Base-by-base conservation (phyloP, 2,329 filamentous ascomycete species). In the Diaporthe sp. region DNA sequence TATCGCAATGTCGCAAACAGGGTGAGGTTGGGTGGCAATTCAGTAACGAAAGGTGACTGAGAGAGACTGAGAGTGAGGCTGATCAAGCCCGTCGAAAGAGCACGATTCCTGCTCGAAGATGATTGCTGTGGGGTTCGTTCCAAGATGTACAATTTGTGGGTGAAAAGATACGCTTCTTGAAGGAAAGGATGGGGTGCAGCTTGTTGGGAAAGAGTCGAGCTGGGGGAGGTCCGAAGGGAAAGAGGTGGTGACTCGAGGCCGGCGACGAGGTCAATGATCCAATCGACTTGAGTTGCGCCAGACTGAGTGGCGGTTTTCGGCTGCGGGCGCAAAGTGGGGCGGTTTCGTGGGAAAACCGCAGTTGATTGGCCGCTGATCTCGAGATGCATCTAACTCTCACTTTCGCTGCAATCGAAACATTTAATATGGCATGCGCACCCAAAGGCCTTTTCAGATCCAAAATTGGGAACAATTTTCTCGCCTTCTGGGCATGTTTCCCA, bases 11-110 rank as follows among this genome's bases (percentile, higher is more conserved):
- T 73, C 58, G 71, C 59, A 37, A 25, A 25, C 1, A 42, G 28
- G 34, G 49, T 53, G 49, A 73, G 58, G 44, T 72, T 55, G 71
- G 46, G 61, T 65, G 51, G 70, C 71, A 39, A 69, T 55, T 69
- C 49, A 55, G 65, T 55, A 55, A 69, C 34, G 34, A 69, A 69
- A 42, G 65, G 65, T n/a, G 65, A 55, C 65, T 68, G 65, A 69
- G 65, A 68, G 62, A 69, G 46, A 69, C 22, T 55, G 49, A 53
- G n/a, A 22, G 19, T 12, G 25, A 13, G 31, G 28, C 55, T 57
- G 55, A 55, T 68, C 62, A 55, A 55, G 65, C 34, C 22, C 49
- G 65, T 53, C 31, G 55, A 55, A 55, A 28, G 49, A 55, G 65
- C 65, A 55, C 46, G 22, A 37, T 39, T 39, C 28, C 65, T 69